Conservation (phyloP, 2,329 filamentous ascomycete genomes). For the Botrytis byssoidea region DNA sequence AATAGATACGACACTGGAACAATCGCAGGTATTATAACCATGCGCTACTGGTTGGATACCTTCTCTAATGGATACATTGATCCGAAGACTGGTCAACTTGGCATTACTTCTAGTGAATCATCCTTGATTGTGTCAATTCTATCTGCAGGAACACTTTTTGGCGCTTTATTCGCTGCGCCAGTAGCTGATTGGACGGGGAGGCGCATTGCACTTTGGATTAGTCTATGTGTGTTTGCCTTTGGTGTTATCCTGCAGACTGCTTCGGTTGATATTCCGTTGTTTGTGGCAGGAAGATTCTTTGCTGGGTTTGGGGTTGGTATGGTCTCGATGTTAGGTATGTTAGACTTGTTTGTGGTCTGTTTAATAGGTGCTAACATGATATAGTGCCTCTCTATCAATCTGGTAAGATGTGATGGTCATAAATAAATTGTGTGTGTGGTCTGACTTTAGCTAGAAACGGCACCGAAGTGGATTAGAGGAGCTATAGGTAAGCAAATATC, state of each 20-base stretch:
- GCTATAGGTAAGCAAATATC: not conserved
- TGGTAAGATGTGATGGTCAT: not conserved
- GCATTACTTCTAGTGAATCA: slow-evolving; percentile 53
- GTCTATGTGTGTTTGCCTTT: slow-evolving; percentile 63
- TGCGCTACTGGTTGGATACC: slow-evolving; percentile 49
- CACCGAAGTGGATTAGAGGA: slow-evolving; percentile 20
- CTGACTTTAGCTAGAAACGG: slow-evolving; percentile 2
- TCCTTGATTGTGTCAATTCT: slow-evolving; percentile 68
- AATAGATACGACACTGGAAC: slow-evolving; percentile 56
- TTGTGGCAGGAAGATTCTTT: slow-evolving; percentile 72
- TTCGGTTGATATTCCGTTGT: slow-evolving; percentile 59
- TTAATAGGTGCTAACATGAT: not conserved
- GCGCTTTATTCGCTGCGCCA: slow-evolving; percentile 43
- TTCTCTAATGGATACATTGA: slow-evolving; percentile 55
- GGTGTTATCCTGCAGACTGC: slow-evolving; percentile 67
- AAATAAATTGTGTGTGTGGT: not conserved
- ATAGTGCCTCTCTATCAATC: slow-evolving; percentile 18
- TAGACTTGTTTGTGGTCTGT: not conserved
- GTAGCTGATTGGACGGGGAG: slow-evolving; percentile 44
- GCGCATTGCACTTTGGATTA: slow-evolving; percentile 63
- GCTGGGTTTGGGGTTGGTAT: slow-evolving; percentile 72
- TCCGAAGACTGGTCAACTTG: slow-evolving; percentile 41
- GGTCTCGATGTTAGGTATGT: slow-evolving; percentile 60
- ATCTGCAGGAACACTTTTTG: slow-evolving; percentile 77
- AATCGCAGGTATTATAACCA: slow-evolving; percentile 57